Evolutionary conservation across 1,139 yeast genomes (phyloP), one percentile per base, ranked within the genome.

Genomic region (Geotrichum klebahnii): DNA sequence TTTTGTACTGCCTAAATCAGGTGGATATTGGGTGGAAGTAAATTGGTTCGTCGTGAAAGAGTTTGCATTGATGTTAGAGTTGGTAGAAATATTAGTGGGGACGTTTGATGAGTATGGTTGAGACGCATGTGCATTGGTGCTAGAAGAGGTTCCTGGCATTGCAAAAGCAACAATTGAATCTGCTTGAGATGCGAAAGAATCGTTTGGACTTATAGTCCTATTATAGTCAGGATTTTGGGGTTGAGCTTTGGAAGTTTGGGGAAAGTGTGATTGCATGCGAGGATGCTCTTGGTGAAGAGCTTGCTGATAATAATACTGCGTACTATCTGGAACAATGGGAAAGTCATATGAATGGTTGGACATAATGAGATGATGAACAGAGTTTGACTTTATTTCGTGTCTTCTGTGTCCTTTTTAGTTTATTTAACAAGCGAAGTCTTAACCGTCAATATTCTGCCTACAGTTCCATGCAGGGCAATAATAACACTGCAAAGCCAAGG

Each of bases 341-440:
- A 23, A 34, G 14, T n/a, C 12, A 31, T 29, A 19, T 9, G 20
- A 14, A 26, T 41, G 31, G 9, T 29, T 19, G 36, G 34, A 29
- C 44, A 41, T 41, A 14, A 41, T 41, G 36, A 19, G 26, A n/a
- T n/a, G n/a, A n/a, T n/a, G n/a, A n/a, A 20, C 23, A 23, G 35
- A 31, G 36, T 16, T 12, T 24, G 24, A 20, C 24, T 20, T 17
- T 16, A 9, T 6, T 35, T 35, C n/a, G 5, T 17, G 40, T 36
- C n/a, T 19, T 19, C 23, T 19, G 22, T 22, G 16, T 36, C 14
- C 23, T 8, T 12, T 36, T 10, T 19, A 22, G 40, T 36, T 14
- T 36, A 19, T 36, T 36, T 19, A 22, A 36, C 19, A 22, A 36
- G 16, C 14, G 33, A 10, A 19, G n/a, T n/a, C 16, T n/a, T 32